Conservation (phyloP, 2,329 filamentous ascomycete genomes). For the Hyphodiscus sp. region DNA sequence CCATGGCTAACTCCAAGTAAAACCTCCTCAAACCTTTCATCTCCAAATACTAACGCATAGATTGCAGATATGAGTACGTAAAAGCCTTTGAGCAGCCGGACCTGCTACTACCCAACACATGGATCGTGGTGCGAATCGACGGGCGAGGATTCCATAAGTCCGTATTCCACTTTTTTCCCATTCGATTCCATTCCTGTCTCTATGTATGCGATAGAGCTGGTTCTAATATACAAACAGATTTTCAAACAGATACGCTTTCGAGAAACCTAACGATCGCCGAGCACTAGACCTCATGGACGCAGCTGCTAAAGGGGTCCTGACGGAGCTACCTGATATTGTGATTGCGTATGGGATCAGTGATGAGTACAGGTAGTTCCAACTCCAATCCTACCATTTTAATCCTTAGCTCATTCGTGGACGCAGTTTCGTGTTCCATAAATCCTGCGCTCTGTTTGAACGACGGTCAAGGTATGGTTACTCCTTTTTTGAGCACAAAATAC, state of each 20-base stretch:
- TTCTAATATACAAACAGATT: slow-evolving; percentile 46
- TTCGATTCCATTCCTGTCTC: neutral
- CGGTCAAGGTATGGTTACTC: slow-evolving; percentile 57
- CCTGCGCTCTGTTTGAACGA: slow-evolving; percentile 76
- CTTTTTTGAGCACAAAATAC: neutral
- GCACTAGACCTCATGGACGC: slow-evolving; percentile 93
- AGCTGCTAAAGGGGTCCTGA: slow-evolving; percentile 78
- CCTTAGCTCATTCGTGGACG: slow-evolving; percentile 4
- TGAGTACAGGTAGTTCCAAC: slow-evolving; percentile 63
- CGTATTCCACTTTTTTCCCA: slow-evolving; percentile 13
- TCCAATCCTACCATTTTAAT: neutral
- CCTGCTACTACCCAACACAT: slow-evolving; percentile 78
- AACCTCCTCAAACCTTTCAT: neutral
- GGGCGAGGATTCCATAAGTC: slow-evolving; percentile 94
- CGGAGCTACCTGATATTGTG: slow-evolving; percentile 75
- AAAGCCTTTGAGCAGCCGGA: slow-evolving; percentile 82
- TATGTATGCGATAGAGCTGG: no score
- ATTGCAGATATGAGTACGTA: slow-evolving; percentile 81
- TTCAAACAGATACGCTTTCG: slow-evolving; percentile 74
- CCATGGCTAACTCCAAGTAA: slow-evolving; percentile 29
- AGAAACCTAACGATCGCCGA: slow-evolving; percentile 85
- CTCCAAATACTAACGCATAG: neutral
- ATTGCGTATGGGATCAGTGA: slow-evolving; percentile 93
- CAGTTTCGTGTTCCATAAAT: slow-evolving; percentile 85
- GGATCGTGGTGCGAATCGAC: slow-evolving; percentile 92